A percentile compares a stretch with the other conserved stretches of the same genome.
Conservation (phyloP, 129 eudicot genomes). For the Flaveria trinervia region DNA sequence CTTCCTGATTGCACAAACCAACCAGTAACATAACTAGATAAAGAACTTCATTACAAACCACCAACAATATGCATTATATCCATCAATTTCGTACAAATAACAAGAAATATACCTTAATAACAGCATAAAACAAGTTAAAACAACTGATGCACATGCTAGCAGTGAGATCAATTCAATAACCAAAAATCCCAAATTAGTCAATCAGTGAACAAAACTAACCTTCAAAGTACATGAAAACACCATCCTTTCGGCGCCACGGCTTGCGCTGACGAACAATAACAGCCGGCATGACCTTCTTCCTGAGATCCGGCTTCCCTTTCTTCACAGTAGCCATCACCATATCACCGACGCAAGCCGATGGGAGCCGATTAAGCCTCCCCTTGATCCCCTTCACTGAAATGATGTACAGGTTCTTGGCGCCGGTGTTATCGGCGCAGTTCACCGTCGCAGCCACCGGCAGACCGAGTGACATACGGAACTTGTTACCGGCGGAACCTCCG, state of each 20-base stretch:
- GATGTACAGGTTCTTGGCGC: conserved; percentile 63
- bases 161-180: no score
- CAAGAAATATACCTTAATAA: no score
- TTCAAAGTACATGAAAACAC: conserved; percentile 52
- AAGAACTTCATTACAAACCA: no score
- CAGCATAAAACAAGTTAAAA: no score
- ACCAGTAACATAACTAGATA: no score
- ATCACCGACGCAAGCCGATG: conserved; percentile 17
- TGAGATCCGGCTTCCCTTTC: conserved; percentile 46
- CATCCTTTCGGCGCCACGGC: conserved; percentile 55
- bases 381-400: conserved; percentile 29
- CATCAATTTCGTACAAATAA: no score
- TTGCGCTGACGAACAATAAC: conserved; percentile 46
- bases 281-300: conserved; percentile 55
- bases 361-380: conserved; percentile 2
- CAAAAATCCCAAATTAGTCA: not conserved
- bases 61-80: no score
- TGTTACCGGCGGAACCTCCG: conserved; percentile 71
- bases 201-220: conserved; percentile 14
- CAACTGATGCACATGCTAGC: no score
- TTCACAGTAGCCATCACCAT: conserved; percentile 24
- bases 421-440: conserved; percentile 65
- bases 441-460: conserved; percentile 66
- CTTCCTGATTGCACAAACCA: no score
- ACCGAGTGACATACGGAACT: conserved; percentile 68